Base-by-base conservation (phyloP, 164 flowering plant genomes). In the Hamamelis virginiana region DNA sequence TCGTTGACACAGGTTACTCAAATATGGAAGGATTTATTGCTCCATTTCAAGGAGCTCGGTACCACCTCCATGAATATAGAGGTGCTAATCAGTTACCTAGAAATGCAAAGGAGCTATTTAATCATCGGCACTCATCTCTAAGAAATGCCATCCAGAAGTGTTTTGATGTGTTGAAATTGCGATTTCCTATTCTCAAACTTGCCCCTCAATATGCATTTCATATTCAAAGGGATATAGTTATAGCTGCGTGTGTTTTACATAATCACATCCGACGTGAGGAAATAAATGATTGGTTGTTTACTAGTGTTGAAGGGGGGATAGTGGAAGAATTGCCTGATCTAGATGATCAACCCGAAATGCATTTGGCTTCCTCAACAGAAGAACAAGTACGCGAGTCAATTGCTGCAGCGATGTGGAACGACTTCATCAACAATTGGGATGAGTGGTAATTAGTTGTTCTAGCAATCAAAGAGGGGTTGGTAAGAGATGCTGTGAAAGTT, bases 181-280 rank as follows among this genome's bases (percentile, higher is more conserved):
- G 93, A 27, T 90, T 92, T 67, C 95, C 93, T 1, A 87, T 92
- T 47, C 89, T 90, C 62, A 87, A 87, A 72, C 80, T 83, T 62
- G 86, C 88, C 15, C 85, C 95, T 58, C 89, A 83, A 18, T 91
- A 91, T 76, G 86, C 84, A 51, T 85, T 89, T 68, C 87, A 82
- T 44, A 84, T 84, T 8, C 97, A 89, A 74, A 80, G 94, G 75
- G 94, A 91, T 69, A 76, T 91, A 68, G 89, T 88, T 55, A 85
- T 89, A n/a, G 97, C 91, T 44, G 83, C 90, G 1, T 87, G 97
- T 68, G 89, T 87, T 50, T 33, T 90, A 19, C 97, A 92, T 71
- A 90, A 90, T 79, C 79, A 55, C 68, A 83, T 92, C 59, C 81
- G 85, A 23, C 75, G 74, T 0, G 90, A 87, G 72, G 90, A 82